phyloP scores from a whole-genome alignment of 129 eudicot species.

The Lonicera japonica region DNA sequence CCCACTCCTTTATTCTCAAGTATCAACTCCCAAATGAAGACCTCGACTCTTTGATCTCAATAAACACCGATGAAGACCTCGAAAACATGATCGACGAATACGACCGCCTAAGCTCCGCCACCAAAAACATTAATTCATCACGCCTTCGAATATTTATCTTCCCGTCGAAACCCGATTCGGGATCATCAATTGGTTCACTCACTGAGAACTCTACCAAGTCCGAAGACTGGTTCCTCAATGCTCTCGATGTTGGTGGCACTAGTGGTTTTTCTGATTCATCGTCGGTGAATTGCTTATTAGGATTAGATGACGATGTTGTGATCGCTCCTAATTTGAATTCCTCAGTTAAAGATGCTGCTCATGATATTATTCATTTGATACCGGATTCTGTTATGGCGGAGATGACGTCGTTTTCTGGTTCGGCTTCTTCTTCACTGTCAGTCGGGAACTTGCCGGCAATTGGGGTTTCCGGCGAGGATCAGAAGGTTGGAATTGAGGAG shows the following conservation, averaged over 20 bases:
- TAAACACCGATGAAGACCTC: constrained; percentile 49
- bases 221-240: constrained; percentile 47
- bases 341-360: constrained; percentile 11
- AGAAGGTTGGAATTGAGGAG: constrained; percentile 42
- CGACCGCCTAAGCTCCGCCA: neutral
- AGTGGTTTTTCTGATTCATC: constrained; percentile 37
- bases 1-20: constrained; percentile 15
- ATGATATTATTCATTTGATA: constrained; percentile 40
- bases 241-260: constrained; percentile 25
- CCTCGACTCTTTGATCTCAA: constrained; percentile 54
- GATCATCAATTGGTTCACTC: constrained; percentile 23
- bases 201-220: constrained; percentile 24
- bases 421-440: constrained; percentile 40
- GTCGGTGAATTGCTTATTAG: constrained; percentile 41
- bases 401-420: constrained; percentile 46
- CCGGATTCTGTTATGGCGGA: constrained; percentile 51
- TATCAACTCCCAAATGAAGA: constrained; percentile 63
- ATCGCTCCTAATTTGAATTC: neutral
- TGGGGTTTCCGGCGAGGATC: constrained; percentile 36
- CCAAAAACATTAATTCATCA: neutral
- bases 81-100: constrained; percentile 38
- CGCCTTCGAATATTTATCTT: constrained; percentile 24
- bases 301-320: constrained; percentile 25
- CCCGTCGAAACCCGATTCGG: constrained; percentile 22
- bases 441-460: constrained; percentile 45